phyloP scores from a whole-genome alignment of 2,329 filamentous ascomycete species.

The Colletotrichum sp. region DNA sequence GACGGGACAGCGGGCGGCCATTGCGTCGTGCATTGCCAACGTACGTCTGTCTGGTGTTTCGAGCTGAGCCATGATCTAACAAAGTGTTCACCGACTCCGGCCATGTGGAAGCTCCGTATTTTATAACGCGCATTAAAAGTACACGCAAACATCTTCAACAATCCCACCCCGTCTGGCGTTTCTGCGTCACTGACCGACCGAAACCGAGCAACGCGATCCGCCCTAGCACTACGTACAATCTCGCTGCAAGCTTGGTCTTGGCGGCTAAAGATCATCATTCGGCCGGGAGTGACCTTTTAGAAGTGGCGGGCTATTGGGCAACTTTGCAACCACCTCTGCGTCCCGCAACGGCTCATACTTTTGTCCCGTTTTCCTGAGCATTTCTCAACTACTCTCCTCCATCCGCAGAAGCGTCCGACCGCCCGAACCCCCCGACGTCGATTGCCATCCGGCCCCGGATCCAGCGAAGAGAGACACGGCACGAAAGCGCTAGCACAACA shows the following conservation, averaged over 20 bases:
- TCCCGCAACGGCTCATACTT: not conserved
- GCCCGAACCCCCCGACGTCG: not conserved
- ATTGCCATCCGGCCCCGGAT: not conserved
- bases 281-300: not conserved
- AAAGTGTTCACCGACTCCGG: conserved; percentile 18
- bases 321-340: not conserved
- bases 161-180: not conserved
- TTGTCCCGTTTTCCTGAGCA: not conserved
- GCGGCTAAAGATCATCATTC: not conserved
- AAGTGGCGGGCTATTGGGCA: not conserved
- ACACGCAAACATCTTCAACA: not conserved
- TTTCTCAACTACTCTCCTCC: not conserved
- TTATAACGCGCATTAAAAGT: conserved; percentile 4
- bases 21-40: conserved; percentile 17
- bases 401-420: not conserved
- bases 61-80: conserved; percentile 20
- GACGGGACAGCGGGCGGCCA: conserved; percentile 10
- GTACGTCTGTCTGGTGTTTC: conserved; percentile 20
- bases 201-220: not conserved
- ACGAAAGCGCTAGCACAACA: not conserved
- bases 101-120: conserved; percentile 13
- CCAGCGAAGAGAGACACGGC: not conserved
- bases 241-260: not conserved
- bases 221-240: not conserved
- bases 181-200: not conserved